Base-by-base conservation (phyloP, 345 rosid genomes). In the Geranium brycei region DNA sequence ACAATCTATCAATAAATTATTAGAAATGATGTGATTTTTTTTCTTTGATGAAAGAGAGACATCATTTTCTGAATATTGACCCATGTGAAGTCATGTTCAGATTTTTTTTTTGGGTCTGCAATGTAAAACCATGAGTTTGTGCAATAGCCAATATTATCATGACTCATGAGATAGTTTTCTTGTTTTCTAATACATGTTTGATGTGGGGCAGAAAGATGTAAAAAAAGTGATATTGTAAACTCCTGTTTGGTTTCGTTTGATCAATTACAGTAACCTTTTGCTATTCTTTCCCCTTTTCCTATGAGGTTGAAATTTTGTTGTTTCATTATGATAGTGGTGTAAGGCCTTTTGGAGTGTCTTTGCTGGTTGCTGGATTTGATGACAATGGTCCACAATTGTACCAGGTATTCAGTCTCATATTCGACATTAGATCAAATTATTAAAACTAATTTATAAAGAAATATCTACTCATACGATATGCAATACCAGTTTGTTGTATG, bases 381-480 rank as follows among this genome's bases (percentile, higher is more conserved):
- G 95, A 92, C 82, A 89, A 85, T 68, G 98, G 98, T 72, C 95
- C 93, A 60, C 98, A 87, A 67, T 64, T 92, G 32, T 92, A 89
- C 71, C 95, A 92, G 97, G 98, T 89, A 76, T 66, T 15, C 18
- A n/a, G 61, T 55, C 17, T 58, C 38, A 38, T 13, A 53, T 59
- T 8, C 41, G 19, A 19, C 31, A 57, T 10, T 18, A 23, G 28
- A 23, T 23, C 28, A 23, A 23, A 23, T 23, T 23, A 23, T 23
- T 23, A 23, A 23, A 23, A 23, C 28, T 23, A 23, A 23, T 23
- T 23, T 23, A 23, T 23, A 23, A 23, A 23, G 28, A 2, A 23
- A 23, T 23, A 23, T 23, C 47, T 38, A 38, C 47, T 38, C 47
- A 3, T 38, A 38, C 47, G 8, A 38, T 38, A 3, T 38, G 47